Conservation (phyloP, 164 flowering plant species). For the Stephania cephalantha region DNA sequence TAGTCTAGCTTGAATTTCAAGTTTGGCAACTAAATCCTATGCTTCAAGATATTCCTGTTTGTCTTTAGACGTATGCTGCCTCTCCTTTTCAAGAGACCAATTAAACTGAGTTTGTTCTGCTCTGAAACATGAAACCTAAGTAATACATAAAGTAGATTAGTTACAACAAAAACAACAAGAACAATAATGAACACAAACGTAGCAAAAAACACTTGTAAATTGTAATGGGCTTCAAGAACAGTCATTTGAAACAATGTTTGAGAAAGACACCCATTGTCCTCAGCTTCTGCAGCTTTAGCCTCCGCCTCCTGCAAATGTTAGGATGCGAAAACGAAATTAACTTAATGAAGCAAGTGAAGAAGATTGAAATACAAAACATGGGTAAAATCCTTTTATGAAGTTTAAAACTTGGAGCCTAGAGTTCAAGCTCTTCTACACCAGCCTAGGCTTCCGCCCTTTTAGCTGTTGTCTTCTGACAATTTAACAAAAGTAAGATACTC, state of each 20-base stretch:
- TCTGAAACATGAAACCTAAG: slow-evolving; percentile 93
- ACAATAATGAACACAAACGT: slow-evolving; percentile 31
- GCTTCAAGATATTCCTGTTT: slow-evolving; percentile 92
- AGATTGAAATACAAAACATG: not conserved
- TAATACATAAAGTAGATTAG: slow-evolving; percentile 23
- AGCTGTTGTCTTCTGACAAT: slow-evolving; percentile 66
- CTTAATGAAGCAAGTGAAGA: not conserved
- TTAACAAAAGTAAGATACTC: slow-evolving; percentile 5
- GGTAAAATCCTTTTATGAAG: slow-evolving; percentile 8
- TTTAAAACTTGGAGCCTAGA: slow-evolving; percentile 79
- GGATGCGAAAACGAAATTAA: not conserved
- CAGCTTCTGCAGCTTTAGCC: slow-evolving; percentile 87
- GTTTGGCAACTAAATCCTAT: slow-evolving; percentile 91
- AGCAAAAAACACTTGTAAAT: too few relatives aligned
- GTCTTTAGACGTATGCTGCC: slow-evolving; percentile 92
- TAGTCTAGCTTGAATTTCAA: slow-evolving; percentile 79
- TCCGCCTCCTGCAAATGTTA: slow-evolving; percentile 77
- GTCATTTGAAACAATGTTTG: slow-evolving; percentile 92
- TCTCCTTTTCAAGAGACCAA: slow-evolving; percentile 90
- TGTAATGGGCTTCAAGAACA: slow-evolving; percentile 87
- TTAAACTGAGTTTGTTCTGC: slow-evolving; percentile 88
- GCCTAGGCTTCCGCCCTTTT: slow-evolving; percentile 96
- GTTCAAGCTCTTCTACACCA: slow-evolving; percentile 90
- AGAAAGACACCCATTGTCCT: slow-evolving; percentile 84
- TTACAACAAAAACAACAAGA: not conserved